phyloP scores from a whole-genome alignment of 2,329 filamentous ascomycete species.

The Colletotrichum filicis region DNA sequence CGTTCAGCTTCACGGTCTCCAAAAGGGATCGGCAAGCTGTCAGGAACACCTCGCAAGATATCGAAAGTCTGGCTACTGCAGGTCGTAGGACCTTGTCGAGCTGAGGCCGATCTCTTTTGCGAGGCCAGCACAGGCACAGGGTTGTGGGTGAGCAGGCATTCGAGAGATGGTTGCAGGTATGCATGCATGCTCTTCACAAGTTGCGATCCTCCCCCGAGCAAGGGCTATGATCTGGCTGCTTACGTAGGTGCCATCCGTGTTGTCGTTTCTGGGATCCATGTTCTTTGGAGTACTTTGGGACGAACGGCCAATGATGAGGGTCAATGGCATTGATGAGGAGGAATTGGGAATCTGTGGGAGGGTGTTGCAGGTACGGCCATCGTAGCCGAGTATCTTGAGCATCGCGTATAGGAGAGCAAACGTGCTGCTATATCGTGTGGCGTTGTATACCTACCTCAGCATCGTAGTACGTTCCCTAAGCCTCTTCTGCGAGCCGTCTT shows the following conservation, averaged over 20 bases:
- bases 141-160: not conserved
- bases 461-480: not conserved
- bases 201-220: no score
- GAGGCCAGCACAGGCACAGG: no score
- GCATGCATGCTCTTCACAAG: not conserved
- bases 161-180: not conserved
- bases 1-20: no score
- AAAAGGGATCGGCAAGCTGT: not conserved
- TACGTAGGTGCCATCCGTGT: not conserved
- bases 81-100: conserved; percentile 16
- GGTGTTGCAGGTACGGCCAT: not conserved
- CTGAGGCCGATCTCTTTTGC: conserved; percentile 17
- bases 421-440: not conserved
- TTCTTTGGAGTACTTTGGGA: not conserved
- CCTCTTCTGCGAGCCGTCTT: not conserved
- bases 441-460: not conserved
- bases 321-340: not conserved
- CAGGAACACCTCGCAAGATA: not conserved
- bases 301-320: not conserved
- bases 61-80: not conserved
- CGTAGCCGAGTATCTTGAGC: not conserved
- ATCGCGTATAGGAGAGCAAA: no score
- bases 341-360: not conserved
- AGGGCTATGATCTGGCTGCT: not conserved
- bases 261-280: not conserved